Conservation (phyloP, 192 early-diverging fungal genomes). For the Entophlyctis helioformis region DNA sequence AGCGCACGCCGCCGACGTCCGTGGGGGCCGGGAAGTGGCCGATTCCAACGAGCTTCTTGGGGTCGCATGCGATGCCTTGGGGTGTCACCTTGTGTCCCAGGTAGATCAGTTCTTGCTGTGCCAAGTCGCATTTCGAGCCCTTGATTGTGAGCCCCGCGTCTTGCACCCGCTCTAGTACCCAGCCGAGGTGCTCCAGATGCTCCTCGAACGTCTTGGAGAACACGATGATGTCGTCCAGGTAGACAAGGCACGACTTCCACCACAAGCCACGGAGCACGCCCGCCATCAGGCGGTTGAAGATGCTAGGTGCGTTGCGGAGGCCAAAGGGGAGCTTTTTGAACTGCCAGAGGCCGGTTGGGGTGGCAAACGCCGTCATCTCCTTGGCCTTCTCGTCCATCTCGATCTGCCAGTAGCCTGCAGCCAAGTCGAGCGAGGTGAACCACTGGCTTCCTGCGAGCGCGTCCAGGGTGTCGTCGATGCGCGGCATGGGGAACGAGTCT, state of each 20-base stretch:
- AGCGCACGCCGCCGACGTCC: no score
- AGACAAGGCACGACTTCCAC: conserved; percentile 16
- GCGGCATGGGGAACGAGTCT: no score
- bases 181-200: conserved; percentile 14
- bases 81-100: no score
- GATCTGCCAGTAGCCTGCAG: background rate
- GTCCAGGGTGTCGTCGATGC: no score
- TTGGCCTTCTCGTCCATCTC: conserved; percentile 3
- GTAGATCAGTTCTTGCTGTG: no score
- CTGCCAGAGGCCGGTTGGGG: conserved; percentile 16
- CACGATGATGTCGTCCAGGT: conserved; percentile 31
- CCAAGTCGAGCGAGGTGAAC: background rate
- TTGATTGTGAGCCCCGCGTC: no score
- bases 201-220: conserved; percentile 17
- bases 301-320: conserved; percentile 23
- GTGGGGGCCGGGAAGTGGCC: no score
- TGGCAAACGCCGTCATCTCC: conserved; percentile 10
- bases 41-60: no score
- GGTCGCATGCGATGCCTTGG: no score
- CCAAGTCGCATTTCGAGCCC: no score
- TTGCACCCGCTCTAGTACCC: conserved; percentile 8
- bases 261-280: conserved; percentile 10
- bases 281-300: conserved; percentile 24
- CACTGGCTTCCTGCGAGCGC: background rate
- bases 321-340: conserved; percentile 28